phyloP scores from a whole-genome alignment of 169 alveolate species.

The Eimeria necatrix region DNA sequence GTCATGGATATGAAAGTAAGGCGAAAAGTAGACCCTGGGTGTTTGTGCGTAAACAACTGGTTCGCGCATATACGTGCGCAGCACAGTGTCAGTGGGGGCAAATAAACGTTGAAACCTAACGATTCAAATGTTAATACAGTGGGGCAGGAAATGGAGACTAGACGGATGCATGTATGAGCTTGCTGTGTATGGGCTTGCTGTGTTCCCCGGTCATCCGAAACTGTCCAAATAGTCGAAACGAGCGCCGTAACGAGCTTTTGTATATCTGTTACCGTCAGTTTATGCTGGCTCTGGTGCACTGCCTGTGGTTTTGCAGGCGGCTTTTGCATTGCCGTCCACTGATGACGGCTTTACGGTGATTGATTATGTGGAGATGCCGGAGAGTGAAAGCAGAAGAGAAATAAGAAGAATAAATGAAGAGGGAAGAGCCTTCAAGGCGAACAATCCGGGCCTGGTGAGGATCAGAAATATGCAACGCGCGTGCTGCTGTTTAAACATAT shows the following conservation, averaged over 20 bases:
- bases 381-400: conserved; percentile 54
- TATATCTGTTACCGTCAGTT: not conserved
- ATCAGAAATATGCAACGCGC: not conserved
- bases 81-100: not conserved
- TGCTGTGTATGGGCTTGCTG: too few species aligned
- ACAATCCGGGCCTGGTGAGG: conserved; percentile 55
- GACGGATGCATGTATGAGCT: too few species aligned
- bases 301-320: conserved; percentile 27
- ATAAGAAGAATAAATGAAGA: conserved; percentile 70
- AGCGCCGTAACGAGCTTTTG: not conserved
- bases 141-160: not conserved
- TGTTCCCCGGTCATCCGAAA: not conserved
- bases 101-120: too few species aligned
- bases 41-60: not conserved
- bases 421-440: conserved; percentile 69
- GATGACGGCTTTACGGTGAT: conserved; percentile 76
- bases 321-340: conserved; percentile 42
- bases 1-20: conserved; percentile 78
- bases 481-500: not conserved
- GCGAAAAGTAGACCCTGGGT: not conserved
- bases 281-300: not conserved
- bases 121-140: too few species aligned
- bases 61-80: not conserved
- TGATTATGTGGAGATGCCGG: conserved; percentile 74
- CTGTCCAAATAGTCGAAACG: not conserved